Base-by-base conservation (phyloP, 257 asterid genomes). In the Lycium ferocissimum region DNA sequence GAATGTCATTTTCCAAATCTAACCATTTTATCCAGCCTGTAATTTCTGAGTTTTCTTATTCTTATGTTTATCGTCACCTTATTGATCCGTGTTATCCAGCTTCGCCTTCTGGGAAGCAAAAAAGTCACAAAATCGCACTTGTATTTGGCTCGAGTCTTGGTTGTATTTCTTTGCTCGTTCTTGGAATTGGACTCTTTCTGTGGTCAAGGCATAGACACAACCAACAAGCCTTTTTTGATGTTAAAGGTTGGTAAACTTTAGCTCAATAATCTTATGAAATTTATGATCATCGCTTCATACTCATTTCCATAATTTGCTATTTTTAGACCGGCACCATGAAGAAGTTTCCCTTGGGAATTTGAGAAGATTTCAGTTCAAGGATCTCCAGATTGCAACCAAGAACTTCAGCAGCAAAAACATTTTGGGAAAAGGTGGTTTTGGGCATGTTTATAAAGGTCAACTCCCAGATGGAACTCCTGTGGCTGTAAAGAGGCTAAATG, bases 401-500 rank as follows among this genome's bases (percentile, higher is more conserved):
- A 97, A 93, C 73, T 97, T 97, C 87, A 94, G 96, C 92, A 87
- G 90, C 70, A 97, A 95, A 84, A 92, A 92, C 90, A 92, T 97
- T 75, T 86, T 94, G 14, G 99, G 99, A 6, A 95, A 95, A 89
- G 99, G 99, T 58, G 99, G 99, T 20, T 95, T 91, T 83, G 99
- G 99, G 15, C 78, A 95, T 15, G 99, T 97, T 56, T 97, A 97
- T 89, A 95, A 94, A 90, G 99, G 99, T 33, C 72, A 54, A 79
- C 91, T 97, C 38, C 90, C 57, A 20, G 97, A 95, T 53, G 98
- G 98, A 53, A 94, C 98, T 11, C 88, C 92, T 5, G 96, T 97
- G 83, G 99, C 99, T 15, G 98, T 97, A 43, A 97, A 97, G 90
- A 86, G 98, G 86, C 94, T 97, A 6, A 93, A 97, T 82, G 99